phyloP scores from a whole-genome alignment of 139 green algal species.

The Chlorella sp. region DNA sequence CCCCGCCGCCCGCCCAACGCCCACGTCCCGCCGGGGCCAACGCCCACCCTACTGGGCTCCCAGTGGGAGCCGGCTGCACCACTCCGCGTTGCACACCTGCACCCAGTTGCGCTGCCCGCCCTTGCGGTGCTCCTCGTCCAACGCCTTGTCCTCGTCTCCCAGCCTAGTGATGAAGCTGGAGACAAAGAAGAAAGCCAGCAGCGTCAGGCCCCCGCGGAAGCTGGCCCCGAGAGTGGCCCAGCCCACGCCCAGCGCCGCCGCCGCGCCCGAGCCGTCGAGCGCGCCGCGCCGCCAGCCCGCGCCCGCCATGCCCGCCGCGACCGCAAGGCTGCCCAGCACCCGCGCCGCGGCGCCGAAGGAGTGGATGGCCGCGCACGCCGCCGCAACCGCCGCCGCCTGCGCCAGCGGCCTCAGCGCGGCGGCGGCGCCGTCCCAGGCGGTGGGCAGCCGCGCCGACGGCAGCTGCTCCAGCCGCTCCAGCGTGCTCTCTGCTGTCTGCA shows the following conservation, averaged over 20 bases:
- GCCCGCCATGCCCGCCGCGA: constrained; percentile 5
- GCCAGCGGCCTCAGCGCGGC: background rate
- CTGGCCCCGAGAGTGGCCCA: constrained; percentile 60
- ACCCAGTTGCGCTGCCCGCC: constrained; percentile 82
- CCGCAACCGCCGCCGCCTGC: constrained; percentile 13
- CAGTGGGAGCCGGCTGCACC: no score
- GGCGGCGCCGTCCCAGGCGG: background rate
- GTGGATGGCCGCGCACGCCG: constrained; percentile 19
- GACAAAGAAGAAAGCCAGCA: constrained; percentile 84
- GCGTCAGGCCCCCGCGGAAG: constrained; percentile 65
- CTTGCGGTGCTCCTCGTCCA: constrained; percentile 75
- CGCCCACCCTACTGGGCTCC: no score
- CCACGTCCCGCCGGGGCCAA: no score
- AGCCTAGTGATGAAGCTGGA: constrained; percentile 76
- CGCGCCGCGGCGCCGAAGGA: background rate
- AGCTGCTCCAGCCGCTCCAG: constrained; percentile 29
- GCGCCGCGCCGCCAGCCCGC: constrained; percentile 25
- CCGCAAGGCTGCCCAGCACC: constrained; percentile 20
- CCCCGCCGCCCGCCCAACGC: no score
- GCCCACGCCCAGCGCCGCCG: constrained; percentile 57
- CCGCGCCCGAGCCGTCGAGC: constrained; percentile 29
- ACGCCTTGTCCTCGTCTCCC: constrained; percentile 71
- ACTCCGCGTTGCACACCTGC: constrained; percentile 66
- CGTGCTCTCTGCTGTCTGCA: no score
- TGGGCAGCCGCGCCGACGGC: constrained; percentile 20